phyloP scores from a whole-genome alignment of 139 green algal species.

The Auxenochlorella pyrenoidosa region DNA sequence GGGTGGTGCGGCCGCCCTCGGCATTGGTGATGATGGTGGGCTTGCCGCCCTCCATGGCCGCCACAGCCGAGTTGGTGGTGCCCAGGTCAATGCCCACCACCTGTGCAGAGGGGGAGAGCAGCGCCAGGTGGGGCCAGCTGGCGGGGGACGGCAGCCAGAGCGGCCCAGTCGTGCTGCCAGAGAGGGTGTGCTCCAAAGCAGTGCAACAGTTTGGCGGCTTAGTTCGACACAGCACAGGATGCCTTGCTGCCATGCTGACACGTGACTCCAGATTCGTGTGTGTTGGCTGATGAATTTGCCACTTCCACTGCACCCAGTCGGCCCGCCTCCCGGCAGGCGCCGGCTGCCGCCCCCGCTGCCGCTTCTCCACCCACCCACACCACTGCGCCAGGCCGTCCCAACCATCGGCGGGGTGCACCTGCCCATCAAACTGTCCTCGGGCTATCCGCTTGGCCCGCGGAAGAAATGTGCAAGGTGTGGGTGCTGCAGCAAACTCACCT shows the following conservation, averaged over 20 bases:
- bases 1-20: constrained; percentile 96
- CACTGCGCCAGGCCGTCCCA: neutral
- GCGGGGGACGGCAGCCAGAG: too few relatives aligned
- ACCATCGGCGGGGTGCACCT: too few relatives aligned
- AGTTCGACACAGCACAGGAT: too few relatives aligned
- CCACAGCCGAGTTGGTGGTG: constrained; percentile 86
- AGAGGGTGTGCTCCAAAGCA: too few relatives aligned
- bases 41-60: constrained; percentile 92
- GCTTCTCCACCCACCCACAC: neutral
- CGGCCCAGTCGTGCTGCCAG: too few relatives aligned
- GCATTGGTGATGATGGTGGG: constrained; percentile 98
- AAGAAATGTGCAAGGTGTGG: neutral
- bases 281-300: too few relatives aligned
- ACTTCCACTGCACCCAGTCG: neutral
- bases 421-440: too few relatives aligned
- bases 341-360: neutral
- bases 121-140: too few relatives aligned
- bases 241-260: too few relatives aligned
- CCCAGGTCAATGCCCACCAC: constrained; percentile 75
- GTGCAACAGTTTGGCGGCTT: too few relatives aligned
- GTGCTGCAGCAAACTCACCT: constrained; percentile 17
- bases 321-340: neutral
- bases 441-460: too few relatives aligned
- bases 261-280: too few relatives aligned
- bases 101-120: constrained; percentile 16